Evolutionary conservation across 2,329 filamentous ascomycete species (phyloP), one percentile per base, ranked within the genome.

Genomic region (Ophiostoma sp.): DNA sequence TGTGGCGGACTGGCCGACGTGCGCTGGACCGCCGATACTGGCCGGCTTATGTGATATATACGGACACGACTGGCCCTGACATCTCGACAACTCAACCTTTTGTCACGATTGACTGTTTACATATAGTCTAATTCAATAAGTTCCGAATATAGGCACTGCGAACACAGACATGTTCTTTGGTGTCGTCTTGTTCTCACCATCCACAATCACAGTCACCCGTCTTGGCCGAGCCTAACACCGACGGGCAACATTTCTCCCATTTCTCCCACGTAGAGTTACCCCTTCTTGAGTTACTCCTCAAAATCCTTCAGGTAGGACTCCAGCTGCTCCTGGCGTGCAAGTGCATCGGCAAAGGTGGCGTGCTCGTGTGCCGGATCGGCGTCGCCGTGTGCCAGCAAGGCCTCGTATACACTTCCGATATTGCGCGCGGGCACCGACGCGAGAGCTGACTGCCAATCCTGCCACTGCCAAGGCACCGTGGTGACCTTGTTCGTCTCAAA

Each of bases 371-470:
- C 73, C 65, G 66, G 60, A 0, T 74, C 71, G 52, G 72, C 75
- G 0, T 74, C 71, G 7, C 83, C 82, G 76, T 81, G 49, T 27
- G 49, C 49, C 49, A 55, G 49, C 49, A 55, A 86, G 0, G 78
- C 79, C 72, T 89, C 86, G 75, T 88, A 89, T 0, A 87, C 72
- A 27, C 79, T 79, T 0, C 80, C 86, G 41, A 88, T 81, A 71
- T 81, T 83, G 66, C 82, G 78, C 0, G 79, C 80, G 3, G 76
- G 72, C 0, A 79, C 47, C 0, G 82, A 80, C 18, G 62, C 47
- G 11, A 44, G 41, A 27, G 16, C 16, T 14, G 4, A 49, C 73
- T 82, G 82, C 76, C 80, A 83, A 3, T 80, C 79, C 14, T 77
- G 75, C 77, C 81, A 85, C 7, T 77, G 74, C 76, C 80, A 81